phyloP scores from a whole-genome alignment of 257 asterid genomes.

The Pogostemon cablin region DNA sequence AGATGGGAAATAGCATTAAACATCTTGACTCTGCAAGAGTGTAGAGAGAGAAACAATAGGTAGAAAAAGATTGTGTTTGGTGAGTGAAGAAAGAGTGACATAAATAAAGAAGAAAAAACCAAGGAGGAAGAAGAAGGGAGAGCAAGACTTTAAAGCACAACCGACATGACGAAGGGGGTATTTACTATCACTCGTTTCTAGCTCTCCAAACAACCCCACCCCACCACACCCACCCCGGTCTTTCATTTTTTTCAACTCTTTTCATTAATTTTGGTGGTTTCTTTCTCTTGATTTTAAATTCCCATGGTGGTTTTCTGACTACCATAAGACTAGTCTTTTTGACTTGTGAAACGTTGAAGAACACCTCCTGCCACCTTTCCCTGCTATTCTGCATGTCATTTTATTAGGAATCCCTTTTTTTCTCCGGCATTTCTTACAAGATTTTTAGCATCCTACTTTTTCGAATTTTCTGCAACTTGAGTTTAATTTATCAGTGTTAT shows the following conservation, averaged over 20 bases:
- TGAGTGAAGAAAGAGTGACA: neutral
- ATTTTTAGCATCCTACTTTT: no score
- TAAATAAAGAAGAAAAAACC: slow-evolving; percentile 16
- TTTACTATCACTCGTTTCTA: slow-evolving; percentile 50
- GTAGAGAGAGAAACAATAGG: slow-evolving; percentile 15
- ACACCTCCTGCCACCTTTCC: neutral
- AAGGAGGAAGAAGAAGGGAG: slow-evolving; percentile 18
- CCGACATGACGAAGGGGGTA: slow-evolving; percentile 39
- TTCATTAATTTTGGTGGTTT: slow-evolving; percentile 25
- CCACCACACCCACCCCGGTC: neutral
- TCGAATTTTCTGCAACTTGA: no score
- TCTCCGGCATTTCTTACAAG: no score
- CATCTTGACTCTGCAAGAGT: slow-evolving; percentile 1
- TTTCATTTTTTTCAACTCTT: slow-evolving; percentile 27
- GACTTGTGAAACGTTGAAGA: neutral
- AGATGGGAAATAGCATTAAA: slow-evolving; percentile 23
- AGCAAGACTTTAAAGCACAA: slow-evolving; percentile 28
- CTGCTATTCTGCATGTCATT: neutral
- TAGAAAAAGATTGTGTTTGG: slow-evolving; percentile 28
- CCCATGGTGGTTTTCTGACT: slow-evolving; percentile 12
- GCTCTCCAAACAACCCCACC: slow-evolving; percentile 16
- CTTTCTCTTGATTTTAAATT: slow-evolving; percentile 1
- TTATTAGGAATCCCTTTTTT: neutral
- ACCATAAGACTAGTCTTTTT: neutral
- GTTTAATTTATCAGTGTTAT: no score